These are phyloP conservation scores for Wickerhamomyces alni DNA, from an alignment of 805 yeast species.

Conservation along the genomic window DNA sequence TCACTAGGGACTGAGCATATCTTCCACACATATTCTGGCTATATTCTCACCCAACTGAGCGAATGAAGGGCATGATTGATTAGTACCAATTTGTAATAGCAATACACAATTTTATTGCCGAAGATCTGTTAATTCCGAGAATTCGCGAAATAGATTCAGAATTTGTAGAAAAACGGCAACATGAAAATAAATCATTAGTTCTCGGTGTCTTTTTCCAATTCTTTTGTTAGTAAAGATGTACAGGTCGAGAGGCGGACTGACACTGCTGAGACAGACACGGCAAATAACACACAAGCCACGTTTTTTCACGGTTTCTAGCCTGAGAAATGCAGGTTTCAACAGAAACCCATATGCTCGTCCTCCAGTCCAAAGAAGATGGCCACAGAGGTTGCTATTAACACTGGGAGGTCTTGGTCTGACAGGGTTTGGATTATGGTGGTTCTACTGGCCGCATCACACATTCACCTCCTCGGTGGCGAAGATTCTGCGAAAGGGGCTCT, in stretches of 20 bases:
- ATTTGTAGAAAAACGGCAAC: no score
- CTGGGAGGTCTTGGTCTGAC: constrained; percentile 20
- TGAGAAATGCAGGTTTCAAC: neutral
- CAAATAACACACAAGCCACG: neutral
- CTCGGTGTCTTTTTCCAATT: no score
- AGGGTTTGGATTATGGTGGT: constrained; percentile 28
- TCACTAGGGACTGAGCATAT: constrained; percentile 42
- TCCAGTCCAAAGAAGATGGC: constrained; percentile 11
- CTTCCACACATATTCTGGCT: constrained; percentile 55
- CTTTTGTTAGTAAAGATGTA: neutral
- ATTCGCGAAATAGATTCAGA: no score
- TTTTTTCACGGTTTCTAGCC: neutral
- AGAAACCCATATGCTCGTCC: constrained; percentile 6
- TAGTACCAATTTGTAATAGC: no score
- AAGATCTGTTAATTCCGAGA: no score
- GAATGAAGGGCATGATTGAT: no score
- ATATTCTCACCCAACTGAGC: no score
- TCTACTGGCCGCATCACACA: constrained; percentile 63
- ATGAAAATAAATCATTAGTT: no score
- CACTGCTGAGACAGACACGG: no score
- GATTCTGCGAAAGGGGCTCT: constrained; percentile 64
- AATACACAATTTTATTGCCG: no score
- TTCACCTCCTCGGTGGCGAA: constrained; percentile 68
- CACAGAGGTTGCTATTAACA: constrained; percentile 13
- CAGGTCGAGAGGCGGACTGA: no score